Percentiles rank a stretch among this genome's conserved stretches.
phyloP scores from a whole-genome alignment of 108 stramenopile species.

The Fistulifera pelliculosa region DNA sequence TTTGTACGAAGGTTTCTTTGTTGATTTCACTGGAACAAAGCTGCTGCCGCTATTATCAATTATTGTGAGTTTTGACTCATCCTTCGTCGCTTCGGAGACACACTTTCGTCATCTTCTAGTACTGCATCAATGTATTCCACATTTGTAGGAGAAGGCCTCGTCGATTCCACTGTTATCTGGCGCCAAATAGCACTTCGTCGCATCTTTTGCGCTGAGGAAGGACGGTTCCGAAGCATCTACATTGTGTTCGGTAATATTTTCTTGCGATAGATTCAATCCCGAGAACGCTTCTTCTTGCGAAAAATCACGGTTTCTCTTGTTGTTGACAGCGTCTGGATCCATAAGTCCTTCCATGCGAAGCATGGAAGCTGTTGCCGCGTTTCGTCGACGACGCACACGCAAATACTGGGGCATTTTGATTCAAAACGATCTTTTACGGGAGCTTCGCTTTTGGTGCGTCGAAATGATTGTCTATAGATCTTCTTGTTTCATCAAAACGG shows the following conservation, averaged over 20 bases:
- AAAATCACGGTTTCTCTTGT: not conserved
- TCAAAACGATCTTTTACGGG: no score
- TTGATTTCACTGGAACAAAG: not conserved
- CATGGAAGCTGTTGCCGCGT: not conserved
- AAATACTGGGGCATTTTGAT: not conserved
- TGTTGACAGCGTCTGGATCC: not conserved
- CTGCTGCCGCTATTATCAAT: not conserved
- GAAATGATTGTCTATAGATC: no score
- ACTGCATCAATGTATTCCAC: no score
- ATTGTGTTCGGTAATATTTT: not conserved
- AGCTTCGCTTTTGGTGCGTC: no score
- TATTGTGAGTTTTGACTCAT: no score
- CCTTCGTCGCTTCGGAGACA: no score
- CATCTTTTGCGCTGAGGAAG: not conserved
- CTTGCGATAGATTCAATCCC: not conserved
- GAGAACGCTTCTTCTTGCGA: not conserved
- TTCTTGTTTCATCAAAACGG: no score
- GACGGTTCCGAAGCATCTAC: no score
- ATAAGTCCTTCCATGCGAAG: not conserved
- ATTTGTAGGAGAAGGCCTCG: no score
- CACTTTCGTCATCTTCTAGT: no score
- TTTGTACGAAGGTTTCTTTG: not conserved
- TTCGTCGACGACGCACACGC: conserved; percentile 2
- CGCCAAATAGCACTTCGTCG: not conserved
- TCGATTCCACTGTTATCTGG: no score